phyloP scores from a whole-genome alignment of 371 early-diverging fungal species.

The Blastocladiella emersonii region DNA sequence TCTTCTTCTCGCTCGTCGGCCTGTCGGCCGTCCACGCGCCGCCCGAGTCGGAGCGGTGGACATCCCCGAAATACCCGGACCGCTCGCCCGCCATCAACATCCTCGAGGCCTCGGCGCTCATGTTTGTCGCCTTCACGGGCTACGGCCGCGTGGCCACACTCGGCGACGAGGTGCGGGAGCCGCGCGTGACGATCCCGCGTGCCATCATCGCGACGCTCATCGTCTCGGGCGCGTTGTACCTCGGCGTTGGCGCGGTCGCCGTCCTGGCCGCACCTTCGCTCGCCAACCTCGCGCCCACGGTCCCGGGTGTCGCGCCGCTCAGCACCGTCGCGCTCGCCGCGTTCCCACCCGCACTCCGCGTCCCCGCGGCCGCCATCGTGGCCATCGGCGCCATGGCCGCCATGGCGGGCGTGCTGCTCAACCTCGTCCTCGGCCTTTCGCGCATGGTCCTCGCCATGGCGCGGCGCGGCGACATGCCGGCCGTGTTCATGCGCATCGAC shows the following conservation, averaged over 20 bases:
- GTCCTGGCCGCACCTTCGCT: background rate
- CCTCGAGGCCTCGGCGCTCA: slow-evolving; percentile 4
- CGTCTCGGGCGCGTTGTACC: background rate
- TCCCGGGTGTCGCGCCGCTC: background rate
- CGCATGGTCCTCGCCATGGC: background rate
- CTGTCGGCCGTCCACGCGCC: background rate
- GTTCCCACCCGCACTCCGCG: background rate
- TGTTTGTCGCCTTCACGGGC: slow-evolving; percentile 6
- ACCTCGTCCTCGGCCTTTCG: slow-evolving; percentile 3
- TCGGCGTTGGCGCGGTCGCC: background rate
- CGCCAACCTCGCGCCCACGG: background rate
- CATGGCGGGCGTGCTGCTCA: background rate
- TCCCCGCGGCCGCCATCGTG: background rate
- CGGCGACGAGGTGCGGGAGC: slow-evolving; percentile 3
- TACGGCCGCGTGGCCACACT: slow-evolving; percentile 6
- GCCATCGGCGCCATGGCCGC: background rate
- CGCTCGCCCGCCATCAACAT: background rate
- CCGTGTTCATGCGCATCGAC: no score
- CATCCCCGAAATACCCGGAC: background rate
- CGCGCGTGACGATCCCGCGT: background rate
- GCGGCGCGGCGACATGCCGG: background rate
- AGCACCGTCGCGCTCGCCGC: background rate
- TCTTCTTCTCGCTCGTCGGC: background rate
- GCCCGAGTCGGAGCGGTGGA: background rate
- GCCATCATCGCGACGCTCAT: background rate